Evolutionary conservation across 2,329 filamentous ascomycete species (phyloP).

Genomic region (Fusarium sp.): DNA sequence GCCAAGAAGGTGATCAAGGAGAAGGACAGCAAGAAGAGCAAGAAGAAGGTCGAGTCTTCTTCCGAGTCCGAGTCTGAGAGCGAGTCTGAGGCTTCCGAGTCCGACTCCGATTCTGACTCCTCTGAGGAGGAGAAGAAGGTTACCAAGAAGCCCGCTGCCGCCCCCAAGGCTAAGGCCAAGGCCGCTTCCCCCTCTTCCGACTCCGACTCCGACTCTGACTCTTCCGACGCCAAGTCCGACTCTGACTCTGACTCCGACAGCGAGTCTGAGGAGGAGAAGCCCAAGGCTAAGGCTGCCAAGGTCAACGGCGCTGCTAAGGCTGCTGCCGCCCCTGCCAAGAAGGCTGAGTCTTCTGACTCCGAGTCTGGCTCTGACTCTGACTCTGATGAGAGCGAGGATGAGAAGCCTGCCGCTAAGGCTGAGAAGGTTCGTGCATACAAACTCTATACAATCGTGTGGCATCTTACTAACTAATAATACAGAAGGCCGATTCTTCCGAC

Average conservation of each 20-base stretch:
- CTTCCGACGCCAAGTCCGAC: constrained; percentile 51
- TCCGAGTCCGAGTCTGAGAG: constrained; percentile 57
- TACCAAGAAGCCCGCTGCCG: constrained; percentile 52
- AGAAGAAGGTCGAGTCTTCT: constrained; percentile 60
- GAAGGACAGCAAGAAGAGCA: constrained; percentile 64
- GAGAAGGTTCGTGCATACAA: constrained; percentile 49
- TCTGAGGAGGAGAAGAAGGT: constrained; percentile 56
- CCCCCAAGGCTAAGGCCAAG: constrained; percentile 50
- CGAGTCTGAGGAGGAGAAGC: constrained; percentile 54
- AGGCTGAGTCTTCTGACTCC: constrained; percentile 49
- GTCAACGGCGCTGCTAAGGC: constrained; percentile 46
- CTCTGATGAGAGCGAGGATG: constrained; percentile 55
- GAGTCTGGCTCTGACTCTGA: constrained; percentile 57
- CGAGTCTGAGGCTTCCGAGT: constrained; percentile 58
- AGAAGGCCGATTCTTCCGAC: constrained; percentile 50
- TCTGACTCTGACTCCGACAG: constrained; percentile 53
- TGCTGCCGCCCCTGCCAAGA: constrained; percentile 40
- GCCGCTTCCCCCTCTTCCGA: constrained; percentile 51
- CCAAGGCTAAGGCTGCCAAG: constrained; percentile 51
- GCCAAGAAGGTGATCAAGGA: constrained; percentile 64
- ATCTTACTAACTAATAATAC: constrained; percentile 36
- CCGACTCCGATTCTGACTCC: constrained; percentile 53
- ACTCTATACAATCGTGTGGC: background rate
- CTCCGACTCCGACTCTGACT: constrained; percentile 52
- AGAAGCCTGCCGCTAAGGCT: constrained; percentile 49